A percentile compares a stretch with the other conserved stretches of the same genome.
Conservation (phyloP, 805 yeast species). For the Groenewaldozyma salmanticensis region DNA sequence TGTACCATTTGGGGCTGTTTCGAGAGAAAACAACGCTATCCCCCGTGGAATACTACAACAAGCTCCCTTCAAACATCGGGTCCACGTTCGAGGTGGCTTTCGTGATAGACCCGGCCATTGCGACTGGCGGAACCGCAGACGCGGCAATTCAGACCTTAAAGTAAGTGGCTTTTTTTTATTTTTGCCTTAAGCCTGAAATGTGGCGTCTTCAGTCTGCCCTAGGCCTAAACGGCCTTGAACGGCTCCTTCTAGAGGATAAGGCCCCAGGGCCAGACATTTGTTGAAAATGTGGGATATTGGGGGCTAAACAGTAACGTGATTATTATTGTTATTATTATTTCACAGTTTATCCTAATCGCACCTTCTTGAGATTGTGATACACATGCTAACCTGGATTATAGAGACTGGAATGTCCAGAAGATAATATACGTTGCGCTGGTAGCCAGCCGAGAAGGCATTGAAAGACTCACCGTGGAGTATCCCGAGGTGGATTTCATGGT, state of each 20-base stretch:
- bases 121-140: conserved; percentile 29
- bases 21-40: conserved; percentile 23
- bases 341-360: too few species aligned
- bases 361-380: too few species aligned
- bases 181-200: too few species aligned
- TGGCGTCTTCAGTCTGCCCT: too few species aligned
- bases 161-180: conserved; percentile 5
- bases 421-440: conserved; percentile 21
- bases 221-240: too few species aligned
- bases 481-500: conserved; percentile 22
- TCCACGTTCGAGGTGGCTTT: conserved; percentile 18
- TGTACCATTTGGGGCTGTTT: conserved; percentile 27
- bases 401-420: conserved; percentile 25
- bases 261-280: too few species aligned
- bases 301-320: too few species aligned
- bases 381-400: background rate
- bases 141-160: conserved; percentile 24
- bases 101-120: conserved; percentile 27
- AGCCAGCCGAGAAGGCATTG: conserved; percentile 20
- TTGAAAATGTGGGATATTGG: too few species aligned
- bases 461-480: conserved; percentile 11
- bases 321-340: too few species aligned
- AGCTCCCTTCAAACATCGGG: conserved; percentile 19
- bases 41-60: conserved; percentile 28
- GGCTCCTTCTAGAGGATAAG: too few species aligned